Conservation (phyloP, 805 yeast species). For the Candida yuanshanica region DNA sequence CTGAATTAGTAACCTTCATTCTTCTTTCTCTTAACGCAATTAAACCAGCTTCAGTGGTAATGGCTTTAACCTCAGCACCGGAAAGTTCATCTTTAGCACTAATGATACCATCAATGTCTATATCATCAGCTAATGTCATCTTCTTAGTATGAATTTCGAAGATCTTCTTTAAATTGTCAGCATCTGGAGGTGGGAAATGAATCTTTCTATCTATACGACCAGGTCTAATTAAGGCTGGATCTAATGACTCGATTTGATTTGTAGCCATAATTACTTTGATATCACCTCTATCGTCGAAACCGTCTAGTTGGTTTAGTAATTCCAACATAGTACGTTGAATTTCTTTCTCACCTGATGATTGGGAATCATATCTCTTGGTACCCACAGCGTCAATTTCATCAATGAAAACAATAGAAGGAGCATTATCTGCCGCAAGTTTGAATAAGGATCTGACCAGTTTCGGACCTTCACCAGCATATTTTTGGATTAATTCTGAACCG, state of each 20-base stretch:
- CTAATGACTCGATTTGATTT: slow-evolving; percentile 87
- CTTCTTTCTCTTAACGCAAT: slow-evolving; percentile 93
- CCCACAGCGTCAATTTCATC: slow-evolving; percentile 99
- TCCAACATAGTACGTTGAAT: slow-evolving; percentile 98
- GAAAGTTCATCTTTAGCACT: slow-evolving; percentile 89
- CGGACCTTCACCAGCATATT: slow-evolving; percentile 97
- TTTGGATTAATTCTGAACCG: slow-evolving; percentile 95
- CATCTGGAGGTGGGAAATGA: slow-evolving; percentile 92
- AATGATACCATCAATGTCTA: slow-evolving; percentile 83
- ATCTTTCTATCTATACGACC: slow-evolving; percentile 97
- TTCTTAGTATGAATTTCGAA: slow-evolving; percentile 87
- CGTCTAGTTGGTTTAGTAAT: slow-evolving; percentile 89
- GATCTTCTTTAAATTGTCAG: slow-evolving; percentile 88
- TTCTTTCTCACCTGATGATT: slow-evolving; percentile 93
- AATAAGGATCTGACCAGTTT: slow-evolving; percentile 89
- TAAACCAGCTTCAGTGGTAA: slow-evolving; percentile 95
- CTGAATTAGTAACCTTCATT: slow-evolving; percentile 94
- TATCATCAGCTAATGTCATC: slow-evolving; percentile 86
- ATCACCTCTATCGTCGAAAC: slow-evolving; percentile 95
- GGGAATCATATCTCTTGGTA: slow-evolving; percentile 88
- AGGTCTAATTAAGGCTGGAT: slow-evolving; percentile 94
- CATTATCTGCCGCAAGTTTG: slow-evolving; percentile 94
- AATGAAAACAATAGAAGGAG: slow-evolving; percentile 97
- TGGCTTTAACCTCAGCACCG: slow-evolving; percentile 97
- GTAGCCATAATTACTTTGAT: slow-evolving; percentile 98